Conservation (phyloP, 2,329 filamentous ascomycete species). For the Colletotrichum lentis region DNA sequence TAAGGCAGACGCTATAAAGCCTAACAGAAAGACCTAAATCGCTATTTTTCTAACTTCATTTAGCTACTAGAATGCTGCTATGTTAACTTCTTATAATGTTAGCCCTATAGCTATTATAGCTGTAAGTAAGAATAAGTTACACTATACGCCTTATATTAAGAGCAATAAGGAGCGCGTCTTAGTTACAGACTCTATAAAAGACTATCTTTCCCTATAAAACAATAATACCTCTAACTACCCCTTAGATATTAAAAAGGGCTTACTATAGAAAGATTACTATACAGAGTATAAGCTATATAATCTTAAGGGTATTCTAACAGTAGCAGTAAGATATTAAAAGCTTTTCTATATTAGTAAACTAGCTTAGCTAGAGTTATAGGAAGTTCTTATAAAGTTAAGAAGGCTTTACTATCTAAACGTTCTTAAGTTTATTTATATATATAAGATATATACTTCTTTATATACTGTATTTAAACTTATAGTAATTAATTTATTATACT, state of each 20-base stretch:
- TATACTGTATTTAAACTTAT: neutral
- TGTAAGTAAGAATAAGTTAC: no score
- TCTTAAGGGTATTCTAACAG: neutral
- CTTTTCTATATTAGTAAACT: neutral
- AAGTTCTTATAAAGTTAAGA: neutral
- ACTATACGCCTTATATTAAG: no score
- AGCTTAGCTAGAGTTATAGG: neutral
- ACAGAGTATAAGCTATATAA: conserved; percentile 1
- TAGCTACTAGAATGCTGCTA: neutral
- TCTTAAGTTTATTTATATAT: conserved; percentile 1
- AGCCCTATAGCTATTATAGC: no score
- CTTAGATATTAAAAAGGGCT: neutral
- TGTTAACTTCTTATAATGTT: no score
- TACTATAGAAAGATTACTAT: neutral
- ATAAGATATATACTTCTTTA: neutral
- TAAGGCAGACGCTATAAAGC: no score
- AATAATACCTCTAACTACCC: no score
- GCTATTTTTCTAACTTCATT: neutral
- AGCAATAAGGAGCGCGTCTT: no score
- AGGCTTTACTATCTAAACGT: neutral
- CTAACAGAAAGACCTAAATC: neutral
- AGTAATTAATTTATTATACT: neutral
- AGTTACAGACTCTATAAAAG: no score
- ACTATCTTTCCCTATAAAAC: no score
- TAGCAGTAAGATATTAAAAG: conserved; percentile 11